Evolutionary conservation across 2,329 filamentous ascomycete genomes (phyloP).

Genomic region (Penicillium vulpinum): DNA sequence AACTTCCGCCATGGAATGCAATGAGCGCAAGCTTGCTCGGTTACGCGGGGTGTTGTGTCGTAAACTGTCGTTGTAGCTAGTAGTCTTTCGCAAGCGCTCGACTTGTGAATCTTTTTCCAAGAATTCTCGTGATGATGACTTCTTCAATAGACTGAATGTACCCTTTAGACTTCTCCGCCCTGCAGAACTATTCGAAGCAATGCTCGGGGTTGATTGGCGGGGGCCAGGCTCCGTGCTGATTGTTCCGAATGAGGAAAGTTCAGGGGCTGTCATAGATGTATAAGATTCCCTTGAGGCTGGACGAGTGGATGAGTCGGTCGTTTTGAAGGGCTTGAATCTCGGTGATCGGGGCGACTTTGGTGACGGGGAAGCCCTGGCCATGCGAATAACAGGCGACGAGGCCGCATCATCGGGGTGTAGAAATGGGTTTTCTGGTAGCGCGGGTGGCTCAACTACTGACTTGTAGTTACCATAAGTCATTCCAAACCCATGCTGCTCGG

Average conservation of each 20-base stretch:
- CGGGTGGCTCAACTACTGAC: constrained; percentile 47
- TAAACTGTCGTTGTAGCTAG: constrained; percentile 35
- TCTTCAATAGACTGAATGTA: constrained; percentile 36
- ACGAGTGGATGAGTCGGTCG: constrained; percentile 41
- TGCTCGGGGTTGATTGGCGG: constrained; percentile 40
- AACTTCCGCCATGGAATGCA: constrained; percentile 46
- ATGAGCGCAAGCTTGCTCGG: constrained; percentile 41
- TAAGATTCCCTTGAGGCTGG: constrained; percentile 41
- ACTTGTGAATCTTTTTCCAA: constrained; percentile 34
- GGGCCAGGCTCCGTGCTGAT: constrained; percentile 44
- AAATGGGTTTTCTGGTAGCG: constrained; percentile 52
- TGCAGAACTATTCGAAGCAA: constrained; percentile 42
- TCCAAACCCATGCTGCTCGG: constrained; percentile 56
- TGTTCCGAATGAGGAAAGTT: constrained; percentile 41
- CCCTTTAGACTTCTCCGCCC: constrained; percentile 42
- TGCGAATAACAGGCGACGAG: constrained; percentile 72
- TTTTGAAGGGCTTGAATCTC: constrained; percentile 49
- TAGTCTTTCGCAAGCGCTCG: constrained; percentile 38
- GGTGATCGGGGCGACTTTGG: constrained; percentile 57
- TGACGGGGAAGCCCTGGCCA: constrained; percentile 76
- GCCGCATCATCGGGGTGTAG: constrained; percentile 58
- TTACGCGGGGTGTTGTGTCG: constrained; percentile 38
- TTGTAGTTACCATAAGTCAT: constrained; percentile 70
- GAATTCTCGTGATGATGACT: constrained; percentile 40
- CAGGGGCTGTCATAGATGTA: constrained; percentile 35